phyloP scores from a whole-genome alignment of 495 filamentous ascomycete genomes.

The Penicillium samsonianum region DNA sequence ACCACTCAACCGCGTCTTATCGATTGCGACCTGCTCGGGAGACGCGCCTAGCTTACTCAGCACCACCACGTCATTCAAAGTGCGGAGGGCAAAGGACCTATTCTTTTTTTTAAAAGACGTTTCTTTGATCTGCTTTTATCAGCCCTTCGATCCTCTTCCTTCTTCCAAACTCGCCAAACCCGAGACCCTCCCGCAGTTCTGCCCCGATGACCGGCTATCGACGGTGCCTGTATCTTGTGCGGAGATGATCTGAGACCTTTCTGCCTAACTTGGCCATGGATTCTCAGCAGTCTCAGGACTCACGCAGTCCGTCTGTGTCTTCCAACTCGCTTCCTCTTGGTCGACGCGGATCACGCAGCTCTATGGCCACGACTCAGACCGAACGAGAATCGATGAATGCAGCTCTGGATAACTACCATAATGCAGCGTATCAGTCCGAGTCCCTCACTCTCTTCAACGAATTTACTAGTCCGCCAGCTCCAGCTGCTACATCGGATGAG shows the following conservation, averaged over 20 bases:
- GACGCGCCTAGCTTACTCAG: conserved; percentile 22
- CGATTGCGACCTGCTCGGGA: conserved; percentile 10
- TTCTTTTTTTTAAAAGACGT: neutral
- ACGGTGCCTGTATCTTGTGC: conserved; percentile 6
- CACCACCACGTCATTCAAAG: conserved; percentile 41
- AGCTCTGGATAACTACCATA: conserved; percentile 83
- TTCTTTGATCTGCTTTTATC: conserved; percentile 1
- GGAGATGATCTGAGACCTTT: conserved; percentile 23
- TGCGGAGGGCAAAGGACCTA: conserved; percentile 26
- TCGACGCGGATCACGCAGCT: conserved; percentile 61
- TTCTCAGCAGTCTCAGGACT: conserved; percentile 39
- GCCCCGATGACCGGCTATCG: conserved; percentile 16
- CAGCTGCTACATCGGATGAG: conserved; percentile 57
- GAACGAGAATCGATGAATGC: conserved; percentile 72
- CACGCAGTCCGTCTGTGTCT: conserved; percentile 46
- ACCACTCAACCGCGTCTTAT: conserved; percentile 15
- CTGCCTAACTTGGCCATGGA: conserved; percentile 36
- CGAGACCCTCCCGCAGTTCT: neutral
- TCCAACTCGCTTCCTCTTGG: conserved; percentile 46
- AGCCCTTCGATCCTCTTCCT: neutral
- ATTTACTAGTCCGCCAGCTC: conserved; percentile 56
- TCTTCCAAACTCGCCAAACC: neutral
- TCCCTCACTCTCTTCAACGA: conserved; percentile 87
- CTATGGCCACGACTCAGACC: conserved; percentile 56
- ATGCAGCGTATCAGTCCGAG: conserved; percentile 73